Conservation (phyloP, 768 basidiomycete genomes). For the Mycena metata region DNA sequence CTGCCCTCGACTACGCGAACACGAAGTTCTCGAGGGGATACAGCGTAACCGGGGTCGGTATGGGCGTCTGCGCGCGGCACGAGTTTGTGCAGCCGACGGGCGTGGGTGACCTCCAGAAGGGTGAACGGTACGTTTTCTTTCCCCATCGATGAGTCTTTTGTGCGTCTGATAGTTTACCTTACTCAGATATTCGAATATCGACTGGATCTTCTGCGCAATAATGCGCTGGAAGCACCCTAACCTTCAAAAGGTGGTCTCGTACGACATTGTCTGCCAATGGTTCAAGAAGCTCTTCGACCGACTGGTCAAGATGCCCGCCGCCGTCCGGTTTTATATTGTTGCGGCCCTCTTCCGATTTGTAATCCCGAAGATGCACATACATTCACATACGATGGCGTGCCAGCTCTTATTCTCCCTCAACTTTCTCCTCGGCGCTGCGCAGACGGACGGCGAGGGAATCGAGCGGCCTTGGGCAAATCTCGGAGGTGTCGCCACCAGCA, state of each 20-base stretch:
- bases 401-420: not conserved
- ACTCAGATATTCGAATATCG: not conserved
- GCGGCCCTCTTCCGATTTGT: no score
- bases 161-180: no score
- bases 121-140: conserved; percentile 27
- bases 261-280: not conserved
- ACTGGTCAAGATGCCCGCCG: not conserved
- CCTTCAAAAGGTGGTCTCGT: not conserved
- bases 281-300: not conserved
- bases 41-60: not conserved
- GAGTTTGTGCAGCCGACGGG: not conserved
- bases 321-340: not conserved
- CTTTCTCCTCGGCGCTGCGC: not conserved
- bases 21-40: not conserved
- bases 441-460: no score
- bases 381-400: not conserved
- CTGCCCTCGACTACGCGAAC: no score
- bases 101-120: not conserved
- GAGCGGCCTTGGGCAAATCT: no score
- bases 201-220: not conserved
- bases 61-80: no score
- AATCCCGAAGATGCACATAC: not conserved
- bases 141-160: no score
- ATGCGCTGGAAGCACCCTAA: not conserved
- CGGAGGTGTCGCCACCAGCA: no score